phyloP scores from a whole-genome alignment of 2,329 filamentous ascomycete species.

The Aspergillus quadrilineatus region DNA sequence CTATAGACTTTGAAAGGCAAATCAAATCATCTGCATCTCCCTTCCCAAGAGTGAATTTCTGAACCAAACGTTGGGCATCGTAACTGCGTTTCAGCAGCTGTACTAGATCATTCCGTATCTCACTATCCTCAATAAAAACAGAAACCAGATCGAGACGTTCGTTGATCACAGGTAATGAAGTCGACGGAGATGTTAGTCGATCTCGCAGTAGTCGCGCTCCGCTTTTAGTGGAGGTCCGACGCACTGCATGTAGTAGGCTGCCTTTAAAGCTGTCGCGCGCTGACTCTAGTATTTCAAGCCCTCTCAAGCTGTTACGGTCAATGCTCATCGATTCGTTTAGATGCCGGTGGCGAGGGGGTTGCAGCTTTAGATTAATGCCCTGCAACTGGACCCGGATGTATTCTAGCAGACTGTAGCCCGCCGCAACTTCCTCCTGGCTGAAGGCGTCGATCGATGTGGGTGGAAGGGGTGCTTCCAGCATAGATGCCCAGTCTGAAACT shows the following conservation, averaged over 20 bases:
- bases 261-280: slow-evolving; percentile 77
- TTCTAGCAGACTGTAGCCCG: slow-evolving; percentile 76
- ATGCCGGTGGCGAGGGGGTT: slow-evolving; percentile 74
- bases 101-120: slow-evolving; percentile 69
- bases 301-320: slow-evolving; percentile 85
- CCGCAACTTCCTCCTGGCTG: slow-evolving; percentile 66
- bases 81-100: slow-evolving; percentile 70
- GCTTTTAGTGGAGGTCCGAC: slow-evolving; percentile 86
- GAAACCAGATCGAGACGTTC: slow-evolving; percentile 78
- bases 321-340: slow-evolving; percentile 80
- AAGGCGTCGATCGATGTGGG: slow-evolving; percentile 57
- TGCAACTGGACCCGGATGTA: slow-evolving; percentile 80
- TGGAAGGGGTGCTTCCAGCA: slow-evolving; percentile 73
- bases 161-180: slow-evolving; percentile 76
- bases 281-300: slow-evolving; percentile 84
- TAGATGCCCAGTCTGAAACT: slow-evolving; percentile 67
- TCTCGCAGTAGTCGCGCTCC: slow-evolving; percentile 80
- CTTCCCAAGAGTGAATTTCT: slow-evolving; percentile 88
- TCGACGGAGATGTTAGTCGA: slow-evolving; percentile 85
- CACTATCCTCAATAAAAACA: slow-evolving; percentile 64
- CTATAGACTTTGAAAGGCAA: slow-evolving; percentile 76
- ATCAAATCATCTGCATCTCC: slow-evolving; percentile 92
- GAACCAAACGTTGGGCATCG: slow-evolving; percentile 84
- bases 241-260: slow-evolving; percentile 84
- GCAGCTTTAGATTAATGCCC: slow-evolving; percentile 75